Conservation (phyloP, 306 rosid species). For the Rubus idaeus region DNA sequence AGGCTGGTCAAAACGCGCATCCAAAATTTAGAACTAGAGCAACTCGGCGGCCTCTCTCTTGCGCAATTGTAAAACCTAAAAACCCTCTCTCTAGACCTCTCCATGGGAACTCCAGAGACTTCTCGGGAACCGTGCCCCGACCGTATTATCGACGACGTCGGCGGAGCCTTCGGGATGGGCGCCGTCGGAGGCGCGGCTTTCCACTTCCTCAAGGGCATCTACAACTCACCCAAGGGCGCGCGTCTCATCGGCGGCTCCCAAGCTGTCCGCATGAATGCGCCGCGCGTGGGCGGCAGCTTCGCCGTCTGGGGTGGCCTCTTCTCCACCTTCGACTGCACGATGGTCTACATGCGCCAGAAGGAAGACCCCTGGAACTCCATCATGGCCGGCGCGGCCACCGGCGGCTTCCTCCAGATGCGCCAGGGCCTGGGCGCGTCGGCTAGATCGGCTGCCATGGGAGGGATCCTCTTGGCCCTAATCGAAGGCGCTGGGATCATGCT, state of each 20-base stretch:
- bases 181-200: slow-evolving; percentile 90
- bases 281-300: slow-evolving; percentile 80
- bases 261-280: slow-evolving; percentile 82
- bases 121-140: slow-evolving; percentile 88
- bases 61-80: too few relatives aligned
- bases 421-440: slow-evolving; percentile 61
- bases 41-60: not conserved
- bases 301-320: slow-evolving; percentile 92
- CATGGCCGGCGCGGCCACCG: slow-evolving; percentile 78
- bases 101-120: slow-evolving; percentile 82
- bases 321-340: slow-evolving; percentile 78
- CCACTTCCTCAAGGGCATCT: slow-evolving; percentile 74
- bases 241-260: slow-evolving; percentile 73
- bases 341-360: slow-evolving; percentile 86
- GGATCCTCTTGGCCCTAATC: slow-evolving; percentile 65
- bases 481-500: slow-evolving; percentile 94
- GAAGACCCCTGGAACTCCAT: slow-evolving; percentile 95
- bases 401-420: slow-evolving; percentile 85
- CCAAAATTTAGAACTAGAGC: not conserved
- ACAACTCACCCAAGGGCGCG: slow-evolving; percentile 70
- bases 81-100: too few relatives aligned
- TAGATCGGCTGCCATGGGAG: slow-evolving; percentile 58
- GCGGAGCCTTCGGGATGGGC: slow-evolving; percentile 96
- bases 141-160: slow-evolving; percentile 79
- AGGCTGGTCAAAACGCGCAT: not conserved